Base-by-base conservation (phyloP, 225 moss, liverwort and hornwort species). In the Bryoerythrophyllum caledonicum region DNA sequence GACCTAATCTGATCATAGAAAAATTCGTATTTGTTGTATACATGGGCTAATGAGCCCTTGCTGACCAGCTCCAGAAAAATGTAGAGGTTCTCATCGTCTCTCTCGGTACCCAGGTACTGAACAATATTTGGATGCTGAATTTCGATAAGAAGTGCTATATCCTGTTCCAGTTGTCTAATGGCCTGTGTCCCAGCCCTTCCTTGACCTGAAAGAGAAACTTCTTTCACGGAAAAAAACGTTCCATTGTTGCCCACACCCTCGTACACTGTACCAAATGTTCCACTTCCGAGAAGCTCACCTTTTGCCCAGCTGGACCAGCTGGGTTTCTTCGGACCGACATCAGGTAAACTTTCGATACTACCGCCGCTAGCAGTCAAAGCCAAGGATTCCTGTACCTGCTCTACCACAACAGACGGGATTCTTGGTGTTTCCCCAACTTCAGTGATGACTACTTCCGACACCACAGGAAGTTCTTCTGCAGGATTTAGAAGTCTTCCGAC, bases 31-130 rank as follows among this genome's bases (percentile, higher is more conserved):
- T 97, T 86, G 79, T 86, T 86, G 87, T 97, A 94, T 27, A 97
- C 90, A 68, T 86, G 90, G 76, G 90, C 96, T 85, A 94, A 92
- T 75, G 96, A 94, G 68, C 88, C 88, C 70, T 88, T 88, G 80
- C 85, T 85, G 35, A 94, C 91, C 67, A 94, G 90, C 71, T 97
- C 96, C 79, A 97, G 85, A 74, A 94, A 97, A 76, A 97, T 97
- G 71, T 91, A 94, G 49, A 97, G 96, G 69, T 86, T 94, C 64
- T 94, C 94, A 10, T 90, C 91, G 35, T 82, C 78, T 67, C 74
- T 80, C 70, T 89, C 84, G 26, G 86, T 89, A 68, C 86, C 86
- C 67, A 86, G 78, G 63, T 89, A 89, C 75, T 79, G 86, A 46
- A 89, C 89, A 76, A 89, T 89, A 77, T 89, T 89, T n/a, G 80